A percentile compares a stretch with the other conserved stretches of the same genome.
phyloP scores from a whole-genome alignment of 768 basidiomycete species.

The Mycena pura region DNA sequence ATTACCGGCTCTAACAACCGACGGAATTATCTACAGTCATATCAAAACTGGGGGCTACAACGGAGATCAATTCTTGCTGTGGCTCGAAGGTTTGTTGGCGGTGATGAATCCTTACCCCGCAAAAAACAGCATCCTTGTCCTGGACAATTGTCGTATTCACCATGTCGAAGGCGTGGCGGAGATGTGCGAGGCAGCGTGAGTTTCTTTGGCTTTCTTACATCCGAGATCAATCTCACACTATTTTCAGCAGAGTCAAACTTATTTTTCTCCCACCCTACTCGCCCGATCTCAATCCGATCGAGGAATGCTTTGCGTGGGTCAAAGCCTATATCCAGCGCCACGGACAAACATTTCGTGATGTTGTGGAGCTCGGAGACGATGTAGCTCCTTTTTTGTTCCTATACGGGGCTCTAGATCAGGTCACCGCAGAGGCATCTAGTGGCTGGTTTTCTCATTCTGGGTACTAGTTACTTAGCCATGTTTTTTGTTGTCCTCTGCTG shows the following conservation, averaged over 20 bases:
- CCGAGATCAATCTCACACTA: background rate
- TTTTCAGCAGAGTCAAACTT: conserved; percentile 29
- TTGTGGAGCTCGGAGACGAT: background rate
- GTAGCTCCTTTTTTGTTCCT: background rate
- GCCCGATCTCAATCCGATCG: conserved; percentile 44
- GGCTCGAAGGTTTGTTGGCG: no score
- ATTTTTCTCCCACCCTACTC: conserved; percentile 42
- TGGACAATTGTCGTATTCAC: conserved; percentile 41
- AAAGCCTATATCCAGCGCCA: conserved; percentile 38
- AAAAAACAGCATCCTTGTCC: conserved; percentile 30
- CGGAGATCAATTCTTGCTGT: no score
- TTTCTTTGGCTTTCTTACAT: background rate
- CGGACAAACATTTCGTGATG: conserved; percentile 14
- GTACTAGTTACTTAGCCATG: background rate
- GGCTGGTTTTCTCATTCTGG: conserved; percentile 15
- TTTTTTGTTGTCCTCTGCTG: no score
- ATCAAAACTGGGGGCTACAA: no score
- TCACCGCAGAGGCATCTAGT: background rate
- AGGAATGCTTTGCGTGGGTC: conserved; percentile 40
- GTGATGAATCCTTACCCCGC: conserved; percentile 36
- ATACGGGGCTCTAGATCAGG: conserved; percentile 5
- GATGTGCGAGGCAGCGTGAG: conserved; percentile 1
- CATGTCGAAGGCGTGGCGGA: conserved; percentile 28
- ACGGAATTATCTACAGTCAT: conserved; percentile 25
- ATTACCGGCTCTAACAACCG: conserved; percentile 16